phyloP scores from a whole-genome alignment of 75 land plant genomes.

The Cunninghamia lanceolata region DNA sequence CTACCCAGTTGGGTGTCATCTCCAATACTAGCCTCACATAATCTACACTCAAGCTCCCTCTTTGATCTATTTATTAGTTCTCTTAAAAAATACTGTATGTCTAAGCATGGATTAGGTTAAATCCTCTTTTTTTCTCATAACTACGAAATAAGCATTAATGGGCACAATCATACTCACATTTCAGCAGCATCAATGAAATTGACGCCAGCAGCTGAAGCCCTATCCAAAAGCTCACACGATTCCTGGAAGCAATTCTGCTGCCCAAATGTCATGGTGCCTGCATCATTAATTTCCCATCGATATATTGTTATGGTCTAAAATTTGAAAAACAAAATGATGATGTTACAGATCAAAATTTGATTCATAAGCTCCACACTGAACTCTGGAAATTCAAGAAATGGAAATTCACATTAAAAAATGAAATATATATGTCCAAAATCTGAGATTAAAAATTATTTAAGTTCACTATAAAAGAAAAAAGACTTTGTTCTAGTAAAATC shows the following conservation, averaged over 20 bases:
- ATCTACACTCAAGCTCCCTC: not conserved
- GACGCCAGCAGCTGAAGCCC: slow-evolving; percentile 69
- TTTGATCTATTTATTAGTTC: not conserved
- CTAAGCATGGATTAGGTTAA: not conserved
- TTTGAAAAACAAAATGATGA: not conserved
- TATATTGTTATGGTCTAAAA: not conserved
- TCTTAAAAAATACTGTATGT: not conserved
- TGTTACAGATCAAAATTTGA: not conserved
- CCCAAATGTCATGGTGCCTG: slow-evolving; percentile 93
- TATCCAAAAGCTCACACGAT: slow-evolving; percentile 60
- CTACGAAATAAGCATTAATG: not conserved
- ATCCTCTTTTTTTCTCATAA: not conserved
- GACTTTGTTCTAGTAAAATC: not conserved
- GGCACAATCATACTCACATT: slow-evolving; percentile 47
- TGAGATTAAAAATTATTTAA: not conserved
- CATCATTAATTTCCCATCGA: not conserved
- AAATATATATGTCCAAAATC: not conserved
- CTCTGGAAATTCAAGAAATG: not conserved
- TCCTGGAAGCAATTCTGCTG: slow-evolving; percentile 67
- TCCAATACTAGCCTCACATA: not conserved
- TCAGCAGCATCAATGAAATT: slow-evolving; percentile 92
- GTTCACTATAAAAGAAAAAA: not conserved
- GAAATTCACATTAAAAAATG: not conserved
- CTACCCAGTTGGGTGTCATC: not conserved
- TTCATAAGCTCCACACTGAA: not conserved